Percentiles rank a stretch among this genome's conserved stretches.
phyloP scores from a whole-genome alignment of 164 flowering plant species.

The Macadamia tetraphylla region DNA sequence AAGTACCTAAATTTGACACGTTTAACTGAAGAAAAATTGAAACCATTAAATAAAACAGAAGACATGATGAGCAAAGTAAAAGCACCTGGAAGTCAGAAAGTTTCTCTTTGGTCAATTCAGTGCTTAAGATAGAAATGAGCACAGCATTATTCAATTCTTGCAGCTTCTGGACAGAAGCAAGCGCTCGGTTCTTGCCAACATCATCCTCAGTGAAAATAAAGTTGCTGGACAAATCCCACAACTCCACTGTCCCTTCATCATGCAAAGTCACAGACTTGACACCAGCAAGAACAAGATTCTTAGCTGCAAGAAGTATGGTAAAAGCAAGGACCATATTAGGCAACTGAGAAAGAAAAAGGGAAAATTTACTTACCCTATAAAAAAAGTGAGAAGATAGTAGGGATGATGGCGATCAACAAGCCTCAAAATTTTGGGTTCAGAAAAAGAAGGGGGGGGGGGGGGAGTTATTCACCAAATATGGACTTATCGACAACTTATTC shows the following conservation, averaged over 20 bases:
- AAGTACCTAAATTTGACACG: too few species aligned
- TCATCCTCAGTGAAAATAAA: conserved; percentile 70
- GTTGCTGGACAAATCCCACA: conserved; percentile 86
- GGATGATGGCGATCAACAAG: not conserved
- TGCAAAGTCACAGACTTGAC: conserved; percentile 87
- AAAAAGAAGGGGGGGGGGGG: too few species aligned
- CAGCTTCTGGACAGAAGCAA: conserved; percentile 72
- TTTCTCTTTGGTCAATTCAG: conserved; percentile 46
- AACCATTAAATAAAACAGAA: not conserved
- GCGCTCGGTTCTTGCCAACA: conserved; percentile 73
- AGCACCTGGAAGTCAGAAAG: conserved; percentile 73
- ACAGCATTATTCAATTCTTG: conserved; percentile 85
- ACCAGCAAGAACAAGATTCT: conserved; percentile 85
- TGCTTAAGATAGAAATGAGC: conserved; percentile 43
- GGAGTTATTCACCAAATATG: not conserved
- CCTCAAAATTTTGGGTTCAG: not conserved
- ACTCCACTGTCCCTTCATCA: conserved; percentile 67
- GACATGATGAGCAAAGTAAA: not conserved
- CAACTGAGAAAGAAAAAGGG: not conserved
- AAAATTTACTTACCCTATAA: not conserved
- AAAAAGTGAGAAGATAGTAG: not conserved
- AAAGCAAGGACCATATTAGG: not conserved
- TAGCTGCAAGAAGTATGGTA: conserved; percentile 47
- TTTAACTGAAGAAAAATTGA: too few species aligned
- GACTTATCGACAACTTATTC: not conserved